Evolutionary conservation across 2,329 filamentous ascomycete genomes (phyloP).

Genomic region (Alternaria sp.): DNA sequence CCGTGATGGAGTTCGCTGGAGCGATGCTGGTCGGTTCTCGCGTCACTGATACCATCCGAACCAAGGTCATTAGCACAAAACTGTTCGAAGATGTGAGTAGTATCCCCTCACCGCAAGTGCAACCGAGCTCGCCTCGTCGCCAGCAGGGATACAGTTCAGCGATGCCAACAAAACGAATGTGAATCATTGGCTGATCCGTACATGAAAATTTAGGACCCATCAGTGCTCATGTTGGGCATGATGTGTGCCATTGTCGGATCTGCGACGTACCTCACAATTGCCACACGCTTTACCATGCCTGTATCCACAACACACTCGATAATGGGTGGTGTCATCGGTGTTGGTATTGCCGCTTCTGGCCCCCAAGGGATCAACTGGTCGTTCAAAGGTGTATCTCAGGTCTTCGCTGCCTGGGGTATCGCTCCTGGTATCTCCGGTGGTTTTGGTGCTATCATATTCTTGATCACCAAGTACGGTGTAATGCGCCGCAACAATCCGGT

Average conservation of each 20-base stretch:
- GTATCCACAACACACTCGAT: slow-evolving; percentile 64
- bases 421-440: slow-evolving; percentile 64
- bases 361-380: slow-evolving; percentile 65
- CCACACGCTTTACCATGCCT: slow-evolving; percentile 62
- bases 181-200: not conserved
- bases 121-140: too few relatives aligned
- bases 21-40: slow-evolving; percentile 53
- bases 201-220: slow-evolving; percentile 44
- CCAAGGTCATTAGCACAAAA: slow-evolving; percentile 57
- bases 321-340: slow-evolving; percentile 55
- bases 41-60: slow-evolving; percentile 59
- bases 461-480: slow-evolving; percentile 65
- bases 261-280: slow-evolving; percentile 62
- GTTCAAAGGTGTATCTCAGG: slow-evolving; percentile 63
- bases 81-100: slow-evolving; percentile 48
- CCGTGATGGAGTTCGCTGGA: slow-evolving; percentile 57
- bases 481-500: slow-evolving; percentile 64
- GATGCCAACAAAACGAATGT: not conserved
- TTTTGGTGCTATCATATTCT: slow-evolving; percentile 66
- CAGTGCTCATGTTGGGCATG: slow-evolving; percentile 64
- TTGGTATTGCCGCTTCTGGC: slow-evolving; percentile 63
- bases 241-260: slow-evolving; percentile 63
- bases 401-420: slow-evolving; percentile 69
- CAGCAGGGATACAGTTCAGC: too few relatives aligned
- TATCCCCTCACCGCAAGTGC: too few relatives aligned